A percentile compares a stretch with the other conserved stretches of the same genome.
These are phyloP conservation scores for Magnolia changhungtana DNA, from an alignment of 164 flowering plant species.

Conservation along the genomic window DNA sequence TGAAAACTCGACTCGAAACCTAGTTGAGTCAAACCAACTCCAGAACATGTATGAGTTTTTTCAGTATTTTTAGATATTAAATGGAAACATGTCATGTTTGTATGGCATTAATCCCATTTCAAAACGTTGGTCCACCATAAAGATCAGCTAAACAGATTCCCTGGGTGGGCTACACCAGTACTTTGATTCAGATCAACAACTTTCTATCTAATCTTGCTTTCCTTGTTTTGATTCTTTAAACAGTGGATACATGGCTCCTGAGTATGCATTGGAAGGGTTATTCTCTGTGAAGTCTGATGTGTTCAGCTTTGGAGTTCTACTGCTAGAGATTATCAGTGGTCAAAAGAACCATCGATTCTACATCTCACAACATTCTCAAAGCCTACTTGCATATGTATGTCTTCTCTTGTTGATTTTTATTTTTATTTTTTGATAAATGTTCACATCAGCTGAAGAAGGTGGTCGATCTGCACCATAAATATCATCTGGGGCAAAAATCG, in stretches of 20 bases:
- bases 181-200: not conserved
- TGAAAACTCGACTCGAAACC: too few relatives aligned
- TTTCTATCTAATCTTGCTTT: not conserved
- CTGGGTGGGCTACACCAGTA: not conserved
- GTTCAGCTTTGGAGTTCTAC: not conserved
- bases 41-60: not conserved
- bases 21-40: not conserved
- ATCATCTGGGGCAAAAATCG: too few relatives aligned
- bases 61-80: too few relatives aligned
- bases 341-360: constrained; percentile 2
- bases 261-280: constrained; percentile 5
- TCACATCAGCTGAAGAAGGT: constrained; percentile 6
- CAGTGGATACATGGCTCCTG: constrained; percentile 17
- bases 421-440: not conserved
- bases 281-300: constrained; percentile 7
- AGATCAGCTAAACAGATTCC: not conserved
- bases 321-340: constrained; percentile 6
- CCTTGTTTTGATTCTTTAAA: not conserved
- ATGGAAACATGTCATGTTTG: too few relatives aligned
- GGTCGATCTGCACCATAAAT: too few relatives aligned
- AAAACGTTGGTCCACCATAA: too few relatives aligned
- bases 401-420: not conserved
- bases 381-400: constrained; percentile 18
- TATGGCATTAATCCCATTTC: too few relatives aligned
- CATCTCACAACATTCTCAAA: not conserved